These are phyloP conservation scores for Neltuma alba DNA, from an alignment of 306 rosid species.

Conservation along the genomic window DNA sequence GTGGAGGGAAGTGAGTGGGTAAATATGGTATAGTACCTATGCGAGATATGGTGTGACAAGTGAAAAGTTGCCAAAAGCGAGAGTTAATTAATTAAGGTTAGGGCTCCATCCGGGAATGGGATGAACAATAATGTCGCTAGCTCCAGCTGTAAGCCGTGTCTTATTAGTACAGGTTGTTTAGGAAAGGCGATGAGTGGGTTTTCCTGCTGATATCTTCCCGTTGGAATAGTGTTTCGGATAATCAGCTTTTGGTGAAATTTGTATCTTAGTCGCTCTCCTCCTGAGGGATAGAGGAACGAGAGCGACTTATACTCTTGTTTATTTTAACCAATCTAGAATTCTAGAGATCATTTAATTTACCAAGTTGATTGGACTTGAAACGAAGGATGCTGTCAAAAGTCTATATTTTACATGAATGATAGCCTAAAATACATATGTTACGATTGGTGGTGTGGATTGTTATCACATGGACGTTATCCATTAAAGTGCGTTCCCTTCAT, in stretches of 20 bases:
- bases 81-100: slow-evolving; percentile 27
- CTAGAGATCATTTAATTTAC: slow-evolving; percentile 22
- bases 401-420: too few species aligned
- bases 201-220: slow-evolving; percentile 36
- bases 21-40: slow-evolving; percentile 30
- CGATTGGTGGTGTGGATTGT: slow-evolving; percentile 34
- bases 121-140: slow-evolving; percentile 51
- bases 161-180: slow-evolving; percentile 33
- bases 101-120: slow-evolving; percentile 40
- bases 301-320: not conserved
- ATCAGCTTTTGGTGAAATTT: too few species aligned
- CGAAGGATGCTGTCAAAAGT: not conserved
- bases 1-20: slow-evolving; percentile 49
- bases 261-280: too few species aligned
- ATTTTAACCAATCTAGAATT: slow-evolving; percentile 33
- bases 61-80: slow-evolving; percentile 40
- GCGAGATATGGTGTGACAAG: slow-evolving; percentile 38
- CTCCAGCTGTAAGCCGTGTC: slow-evolving; percentile 55
- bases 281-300: too few species aligned
- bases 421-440: too few species aligned
- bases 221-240: too few species aligned
- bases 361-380: slow-evolving; percentile 20
- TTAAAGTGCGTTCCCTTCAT: slow-evolving; percentile 14
- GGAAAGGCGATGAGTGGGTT: slow-evolving; percentile 47
- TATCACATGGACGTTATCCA: slow-evolving; percentile 50